phyloP scores from a whole-genome alignment of 1,139 yeast genomes.

The Suhomyces yuchorum region DNA sequence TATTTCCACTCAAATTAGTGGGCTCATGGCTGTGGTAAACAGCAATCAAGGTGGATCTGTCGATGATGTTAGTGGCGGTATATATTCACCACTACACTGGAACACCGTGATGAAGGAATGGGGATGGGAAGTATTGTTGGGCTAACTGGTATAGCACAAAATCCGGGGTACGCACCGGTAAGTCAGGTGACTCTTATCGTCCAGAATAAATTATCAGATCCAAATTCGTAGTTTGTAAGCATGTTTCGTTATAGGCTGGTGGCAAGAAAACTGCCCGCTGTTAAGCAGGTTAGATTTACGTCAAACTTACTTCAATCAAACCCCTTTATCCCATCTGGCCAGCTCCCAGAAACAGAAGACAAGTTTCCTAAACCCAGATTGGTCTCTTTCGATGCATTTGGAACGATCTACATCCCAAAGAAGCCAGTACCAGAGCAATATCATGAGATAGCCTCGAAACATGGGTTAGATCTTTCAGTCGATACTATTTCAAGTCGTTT shows the following conservation, averaged over 20 bases:
- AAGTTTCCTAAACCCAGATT: conserved; percentile 48
- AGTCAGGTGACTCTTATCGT: neutral
- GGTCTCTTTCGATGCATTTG: conserved; percentile 68
- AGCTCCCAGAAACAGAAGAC: conserved; percentile 32
- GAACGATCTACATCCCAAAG: conserved; percentile 62
- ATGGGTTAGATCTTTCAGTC: conserved; percentile 42
- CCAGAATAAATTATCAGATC: neutral
- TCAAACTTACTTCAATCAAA: conserved; percentile 21
- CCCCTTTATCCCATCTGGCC: conserved; percentile 25
- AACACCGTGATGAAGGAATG: conserved; percentile 69
- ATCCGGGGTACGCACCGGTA: neutral
- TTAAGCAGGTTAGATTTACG: neutral
- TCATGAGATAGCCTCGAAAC: conserved; percentile 43
- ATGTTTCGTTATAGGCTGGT: neutral
- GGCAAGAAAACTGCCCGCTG: neutral
- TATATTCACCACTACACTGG: conserved; percentile 65
- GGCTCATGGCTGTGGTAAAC: conserved; percentile 46
- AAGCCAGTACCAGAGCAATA: conserved; percentile 57
- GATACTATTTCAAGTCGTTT: conserved; percentile 32
- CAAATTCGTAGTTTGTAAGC: neutral
- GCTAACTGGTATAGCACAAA: conserved; percentile 18
- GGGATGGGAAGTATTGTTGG: conserved; percentile 71
- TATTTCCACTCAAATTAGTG: conserved; percentile 42
- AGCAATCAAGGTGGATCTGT: conserved; percentile 26
- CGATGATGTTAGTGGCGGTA: conserved; percentile 43